These are phyloP conservation scores for Tuber umbilicatum DNA, from an alignment of 495 filamentous ascomycete genomes.

Conservation along the genomic window DNA sequence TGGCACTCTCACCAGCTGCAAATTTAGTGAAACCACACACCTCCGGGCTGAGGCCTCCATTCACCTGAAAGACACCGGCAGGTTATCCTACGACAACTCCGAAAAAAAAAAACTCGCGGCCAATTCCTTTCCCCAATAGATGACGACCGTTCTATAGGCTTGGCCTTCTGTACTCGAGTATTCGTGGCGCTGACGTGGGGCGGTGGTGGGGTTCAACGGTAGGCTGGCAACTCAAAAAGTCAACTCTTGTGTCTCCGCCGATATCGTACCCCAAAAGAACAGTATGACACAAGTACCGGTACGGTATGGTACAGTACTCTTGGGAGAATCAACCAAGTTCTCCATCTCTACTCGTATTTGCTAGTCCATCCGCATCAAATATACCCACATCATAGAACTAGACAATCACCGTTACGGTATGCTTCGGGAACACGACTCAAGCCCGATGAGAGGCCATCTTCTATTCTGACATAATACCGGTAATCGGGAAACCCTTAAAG, in stretches of 20 bases:
- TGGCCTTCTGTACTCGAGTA: slow-evolving; percentile 10
- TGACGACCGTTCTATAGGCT: slow-evolving; percentile 24
- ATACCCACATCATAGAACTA: too few species aligned
- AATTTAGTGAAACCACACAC: background rate
- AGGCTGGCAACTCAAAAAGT: too few species aligned
- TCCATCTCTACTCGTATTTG: too few species aligned
- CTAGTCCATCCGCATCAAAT: too few species aligned
- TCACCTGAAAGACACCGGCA: background rate
- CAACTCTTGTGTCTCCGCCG: background rate
- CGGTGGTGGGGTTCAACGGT: background rate
- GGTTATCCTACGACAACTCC: background rate
- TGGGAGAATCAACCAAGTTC: background rate
- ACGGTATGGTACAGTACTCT: background rate
- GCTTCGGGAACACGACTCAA: background rate
- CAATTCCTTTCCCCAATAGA: slow-evolving; percentile 7
- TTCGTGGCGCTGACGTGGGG: background rate
- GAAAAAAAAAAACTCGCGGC: slow-evolving; percentile 9
- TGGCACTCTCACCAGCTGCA: background rate
- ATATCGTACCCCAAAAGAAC: background rate
- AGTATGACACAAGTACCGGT: too few species aligned
- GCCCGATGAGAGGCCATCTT: too few species aligned
- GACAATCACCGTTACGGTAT: background rate
- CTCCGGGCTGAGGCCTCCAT: background rate
- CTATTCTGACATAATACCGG: too few species aligned
- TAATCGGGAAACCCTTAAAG: too few species aligned